Evolutionary conservation across 805 yeast species (phyloP), one percentile per base, ranked within the genome.

Genomic region (Tetrapisispora iriomotensis): DNA sequence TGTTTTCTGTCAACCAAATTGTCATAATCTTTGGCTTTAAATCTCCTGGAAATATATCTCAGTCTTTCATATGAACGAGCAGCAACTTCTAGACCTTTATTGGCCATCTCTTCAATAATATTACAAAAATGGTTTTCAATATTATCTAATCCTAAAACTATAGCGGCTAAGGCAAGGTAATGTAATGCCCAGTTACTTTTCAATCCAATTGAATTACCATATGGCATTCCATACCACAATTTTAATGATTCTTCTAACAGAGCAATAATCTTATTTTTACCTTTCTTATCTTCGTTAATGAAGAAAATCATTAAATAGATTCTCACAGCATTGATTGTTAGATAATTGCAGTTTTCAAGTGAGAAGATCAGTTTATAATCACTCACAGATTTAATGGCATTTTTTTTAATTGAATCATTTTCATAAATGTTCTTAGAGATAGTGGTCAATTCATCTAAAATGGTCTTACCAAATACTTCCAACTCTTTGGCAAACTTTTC

Each of bases 121-220:
- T 35, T 26, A 14, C 32, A 21, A 24, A 39, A 44, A 19, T 44
- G 42, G 10, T 9, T 13, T 21, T 19, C 23, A 18, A 44, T 19
- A 28, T 39, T 36, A 8, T 38, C 20, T 15, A 38, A 26, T 20
- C 29, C 18, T n/a, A 41, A 21, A 21, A 41, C 18, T 17, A 41
- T 26, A 2, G 45, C 22, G 3, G 25, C 15, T 14, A 44, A 20
- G 3, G 43, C 43, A 28, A 38, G 34, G 18, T 33, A 24, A 33
- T 38, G 38, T 15, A 44, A 36, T 5, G 48, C 31, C 43, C 46
- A 45, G 27, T 45, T 41, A 18, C 42, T 42, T 26, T 28, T 31
- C 2, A 26, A 27, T 5, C 37, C 34, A 2, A 33, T 28, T 7
- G 37, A 15, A 26, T 29, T 24, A 8, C 13, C 18, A 31, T 38